Base-by-base conservation (phyloP, 108 stramenopile genomes). In the Stephanodiscus triporus region DNA sequence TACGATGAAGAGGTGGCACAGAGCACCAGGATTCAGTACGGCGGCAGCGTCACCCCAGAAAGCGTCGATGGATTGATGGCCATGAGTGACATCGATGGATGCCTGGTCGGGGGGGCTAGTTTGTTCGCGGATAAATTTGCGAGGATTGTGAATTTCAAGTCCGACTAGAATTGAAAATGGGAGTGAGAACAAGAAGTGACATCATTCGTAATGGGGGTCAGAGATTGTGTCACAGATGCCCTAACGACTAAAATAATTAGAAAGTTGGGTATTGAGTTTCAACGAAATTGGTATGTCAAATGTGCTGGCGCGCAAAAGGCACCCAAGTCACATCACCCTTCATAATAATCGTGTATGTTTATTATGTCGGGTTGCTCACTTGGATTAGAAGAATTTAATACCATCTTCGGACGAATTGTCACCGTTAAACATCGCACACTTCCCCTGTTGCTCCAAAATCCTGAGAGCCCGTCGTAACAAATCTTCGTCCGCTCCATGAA, bases 401-500 rank as follows among this genome's bases (percentile, higher is more conserved):
- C 94, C 94, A 78, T 95, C 94, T 74, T 95, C 94, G 4, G 72
- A 68, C 10, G 88, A 90, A 9, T 90, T 89, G 13, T 95, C 91
- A 51, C 94, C 94, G 68, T 86, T 85, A 48, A 95, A 95, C 10
- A 95, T 70, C 2, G 89, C 69, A 63, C 89, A 90, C 67, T 93
- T 91, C 4, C 91, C 91, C 72, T 87, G 84, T 19, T 86, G 68
- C 71, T 95, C 89, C 80, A 95, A 72, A 32, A 95, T 91, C 3
- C 51, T 56, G 26, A 95, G 63, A 17, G 91, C 95, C 40, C 92
- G 77, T 26, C 92, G 87, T 57, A 95, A 68, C 49, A 95, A 65
- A 57, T 93, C 86, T 68, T 95, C 95, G 61, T 95, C 95, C 17
- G 84, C 86, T 8, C 95, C 95, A 55, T 95, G 78, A 78, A 95